Base-by-base conservation (phyloP, 768 basidiomycete genomes). In the Paxillus ammoniavirescens region DNA sequence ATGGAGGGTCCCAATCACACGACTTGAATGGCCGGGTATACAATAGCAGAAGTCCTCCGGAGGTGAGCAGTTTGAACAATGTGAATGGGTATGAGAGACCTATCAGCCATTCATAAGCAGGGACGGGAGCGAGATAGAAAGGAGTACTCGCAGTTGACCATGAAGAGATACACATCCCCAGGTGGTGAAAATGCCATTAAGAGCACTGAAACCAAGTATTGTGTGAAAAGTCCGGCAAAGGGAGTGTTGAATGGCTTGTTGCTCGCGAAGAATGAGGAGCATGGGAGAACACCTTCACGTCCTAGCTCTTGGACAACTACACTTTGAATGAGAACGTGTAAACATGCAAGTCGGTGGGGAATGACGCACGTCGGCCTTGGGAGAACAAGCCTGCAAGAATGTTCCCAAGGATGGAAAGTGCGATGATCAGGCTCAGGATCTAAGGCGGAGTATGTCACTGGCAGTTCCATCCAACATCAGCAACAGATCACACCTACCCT, bases 151-250 rank as follows among this genome's bases (percentile, higher is more conserved):
- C 87, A 64, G 61, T 81, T 86, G 52, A 87, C 75, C 60, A 84
- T 75, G 67, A 91, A 89, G 31, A 82, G 74, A 61, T 88, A 91
- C 0, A 86, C 86, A 58, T 91, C 89, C 3, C 90, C 88, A 0
- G 86, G 78, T 0, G 89, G 89, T 0, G 84, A 74, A 1, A 75
- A 74, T 6, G 82, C 59, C 44, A 86, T 72, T 52, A 87, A 72
- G 10, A 77, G 58, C 17, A 80, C 75, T 0, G 85, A 87, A 14
- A 87, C 61, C 5, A 81, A 18, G 66, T 82, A 91, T 58, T 89
- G 86, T 0, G 77, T 71, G 44, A 83, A 77, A 4, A 91, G 72
- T 0, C 86, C 87, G 0, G 81, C 73, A 1, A 86, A 65, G 0
- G 90, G 90, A 0, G 87, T 81, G 53, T 77, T 73, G 68, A 87